Evolutionary conservation across 2,329 filamentous ascomycete species (phyloP), one percentile per base, ranked within the genome.

Genomic region (Plectosphaerella cucumerina): DNA sequence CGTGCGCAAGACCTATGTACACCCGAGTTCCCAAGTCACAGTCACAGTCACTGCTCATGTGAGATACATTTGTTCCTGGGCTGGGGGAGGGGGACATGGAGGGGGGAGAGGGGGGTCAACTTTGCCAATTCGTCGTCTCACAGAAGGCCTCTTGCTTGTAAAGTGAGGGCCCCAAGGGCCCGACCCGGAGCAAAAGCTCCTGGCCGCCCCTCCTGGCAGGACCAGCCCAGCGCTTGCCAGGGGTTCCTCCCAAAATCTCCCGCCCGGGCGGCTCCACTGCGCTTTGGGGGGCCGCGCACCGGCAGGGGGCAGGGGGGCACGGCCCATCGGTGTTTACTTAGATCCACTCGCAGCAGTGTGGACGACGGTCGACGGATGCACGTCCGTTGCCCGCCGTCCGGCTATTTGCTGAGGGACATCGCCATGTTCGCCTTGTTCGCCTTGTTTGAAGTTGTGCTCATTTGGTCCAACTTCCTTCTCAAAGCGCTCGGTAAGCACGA

Each of bases 111-210:
- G 15, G n/a, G n/a, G 44, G 15, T 15, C 44, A 35, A 35, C 45
- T 42, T 44, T 33, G 39, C 39, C 39, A 42, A 42, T 42, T 42
- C 39, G n/a, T 11, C 39, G 39, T 42, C 39, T 42, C 39, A 42
- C 39, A 18, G n/a, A 42, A 42, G n/a, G 39, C 39, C 37, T 18
- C n/a, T 42, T n/a, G n/a, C 17, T 17, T 18, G 14, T 17, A 46
- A 22, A 47, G 20, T 23, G 21, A 22, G 42, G 47, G 45, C 44
- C n/a, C n/a, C n/a, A n/a, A n/a, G n/a, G n/a, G n/a, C n/a, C n/a
- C 44, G 33, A 54, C 21, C 54, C 54, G 54, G 54, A 56, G 54
- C 42, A 54, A 56, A 53, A 41, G 52, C 50, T 54, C 52, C 54
- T 46, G 17, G 1, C 3, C 10, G 43, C 49, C 49, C 44, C 53